phyloP scores from a whole-genome alignment of 768 basidiomycete genomes.

The Russula emetica region DNA sequence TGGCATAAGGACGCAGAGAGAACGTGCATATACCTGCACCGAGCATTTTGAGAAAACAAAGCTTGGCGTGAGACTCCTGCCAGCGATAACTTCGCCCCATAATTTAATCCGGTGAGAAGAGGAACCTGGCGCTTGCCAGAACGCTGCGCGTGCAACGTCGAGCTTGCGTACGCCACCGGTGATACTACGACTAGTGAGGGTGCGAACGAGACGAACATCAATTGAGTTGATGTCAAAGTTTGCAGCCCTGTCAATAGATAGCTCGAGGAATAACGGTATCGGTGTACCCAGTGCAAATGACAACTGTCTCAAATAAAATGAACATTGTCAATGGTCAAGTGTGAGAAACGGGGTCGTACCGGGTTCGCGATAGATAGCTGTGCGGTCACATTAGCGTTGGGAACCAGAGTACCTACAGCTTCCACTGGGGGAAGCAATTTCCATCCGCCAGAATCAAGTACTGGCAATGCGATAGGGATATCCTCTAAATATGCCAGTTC shows the following conservation, averaged over 20 bases:
- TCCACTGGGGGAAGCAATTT: slow-evolving; percentile 23
- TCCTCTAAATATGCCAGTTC: slow-evolving; percentile 22
- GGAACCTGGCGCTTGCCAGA: slow-evolving; percentile 14
- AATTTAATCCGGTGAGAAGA: slow-evolving; percentile 4
- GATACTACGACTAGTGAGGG: slow-evolving; percentile 7
- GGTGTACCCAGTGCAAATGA: slow-evolving; percentile 21
- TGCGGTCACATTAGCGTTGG: not conserved
- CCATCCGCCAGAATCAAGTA: slow-evolving; percentile 27
- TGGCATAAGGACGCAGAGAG: not conserved
- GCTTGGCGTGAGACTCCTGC: slow-evolving; percentile 11
- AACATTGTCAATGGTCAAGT: not conserved
- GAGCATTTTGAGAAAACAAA: slow-evolving; percentile 20
- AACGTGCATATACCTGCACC: slow-evolving; percentile 5
- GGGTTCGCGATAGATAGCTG: slow-evolving; percentile 21
- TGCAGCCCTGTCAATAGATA: not conserved
- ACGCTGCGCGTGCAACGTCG: slow-evolving; percentile 15
- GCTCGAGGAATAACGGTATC: slow-evolving; percentile 20
- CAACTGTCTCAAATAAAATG: slow-evolving; percentile 3
- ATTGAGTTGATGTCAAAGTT: slow-evolving; percentile 1
- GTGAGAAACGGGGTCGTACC: slow-evolving; percentile 1
- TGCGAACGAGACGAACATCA: slow-evolving; percentile 22
- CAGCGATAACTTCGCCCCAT: slow-evolving; percentile 15
- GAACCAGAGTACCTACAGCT: slow-evolving; percentile 3
- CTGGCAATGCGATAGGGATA: slow-evolving; percentile 7
- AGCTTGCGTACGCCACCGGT: slow-evolving; percentile 1